Evolutionary conservation across 2,329 filamentous ascomycete species (phyloP), one percentile per base, ranked within the genome.

Genomic region (Talaromyces verruculosus): DNA sequence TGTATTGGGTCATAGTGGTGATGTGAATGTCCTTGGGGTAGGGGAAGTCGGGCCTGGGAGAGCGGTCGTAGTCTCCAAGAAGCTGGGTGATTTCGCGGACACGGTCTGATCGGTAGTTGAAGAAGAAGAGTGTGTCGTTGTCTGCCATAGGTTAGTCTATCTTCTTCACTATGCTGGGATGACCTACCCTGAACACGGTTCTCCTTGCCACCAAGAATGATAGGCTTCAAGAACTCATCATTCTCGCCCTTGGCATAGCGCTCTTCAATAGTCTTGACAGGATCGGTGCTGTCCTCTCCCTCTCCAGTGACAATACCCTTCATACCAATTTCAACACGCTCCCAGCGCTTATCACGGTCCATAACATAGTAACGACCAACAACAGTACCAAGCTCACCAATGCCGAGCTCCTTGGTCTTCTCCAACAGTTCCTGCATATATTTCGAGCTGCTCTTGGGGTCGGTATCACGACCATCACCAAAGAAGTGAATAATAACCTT

Each of bases 321-420:
- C 77, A 99, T 84, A 71, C 91, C 95, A 72, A 97, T 74, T 84
- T 97, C 92, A 71, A 97, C 85, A 77, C 95, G 88, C 77, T 99
- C 95, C 95, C 95, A 99, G 79, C 95, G 89, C 92, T 98, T 98
- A 80, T 99, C 95, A 72, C 95, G 93, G 84, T 99, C 95, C 95
- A 99, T 99, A 81, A 93, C 92, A 80, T 91, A 99, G 88, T 98
- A 99, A 72, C 94, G 89, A 67, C 95, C 95, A 67, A 98, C 94
- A 58, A 98, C 87, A 43, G 95, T 97, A 37, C 92, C 94, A 70
- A 99, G 87, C 80, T 97, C 86, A 71, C 94, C 95, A 69, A 90
- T 81, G 53, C 92, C 93, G 71, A 96, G 86, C 79, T 98, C 92
- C 81, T 95, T 88, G 70, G 87, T 87, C 72, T 89, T 91, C 66